Base-by-base conservation (phyloP, 2,329 filamentous ascomycete species). In the Chrysoporthe cubensis region DNA sequence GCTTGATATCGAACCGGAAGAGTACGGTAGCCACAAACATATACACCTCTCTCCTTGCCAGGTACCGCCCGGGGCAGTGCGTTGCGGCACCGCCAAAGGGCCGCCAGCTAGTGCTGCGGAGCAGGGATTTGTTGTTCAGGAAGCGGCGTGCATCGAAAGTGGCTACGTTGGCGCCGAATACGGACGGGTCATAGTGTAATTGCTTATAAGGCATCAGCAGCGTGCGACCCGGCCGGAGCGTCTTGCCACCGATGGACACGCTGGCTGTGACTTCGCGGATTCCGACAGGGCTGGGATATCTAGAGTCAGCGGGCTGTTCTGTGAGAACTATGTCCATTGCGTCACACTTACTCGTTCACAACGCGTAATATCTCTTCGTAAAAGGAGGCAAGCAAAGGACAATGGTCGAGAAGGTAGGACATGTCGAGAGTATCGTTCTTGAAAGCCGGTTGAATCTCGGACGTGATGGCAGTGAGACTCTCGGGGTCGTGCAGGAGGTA, bases 61-160 rank as follows among this genome's bases (percentile, higher is more conserved):
- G 14, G 16, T 63, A 66, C 0, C 65, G 7, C 1, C 65, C 65
- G 0, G 59, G 59, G 5, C 60, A 66, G 16, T 59, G 43, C 2
- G 50, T 66, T 1, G 58, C 44, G 2, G 48, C 65, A 0, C 65
- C 65, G 4, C 65, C 59, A 44, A 66, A 66, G 3, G 65, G 65
- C 18, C 65, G 42, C 65, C 65, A 66, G 21, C 59, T 63, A 7
- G 65, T 63, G 59, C 60, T 66, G 14, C 65, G 59, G 18, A 50
- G 42, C 40, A 66, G 8, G 8, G 13, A 59, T 14, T 50, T 42
- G 16, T 58, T 37, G 6, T 50, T 52, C 26, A 26, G 26, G 26
- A 26, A 26, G 26, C 26, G 26, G 26, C 26, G 26, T 26, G 26
- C 26, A 26, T 26, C 26, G 26, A 26, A 26, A 26, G 26, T 26